These are phyloP conservation scores for Cadophora gregata DNA, from an alignment of 2,329 filamentous ascomycete genomes.

Conservation along the genomic window DNA sequence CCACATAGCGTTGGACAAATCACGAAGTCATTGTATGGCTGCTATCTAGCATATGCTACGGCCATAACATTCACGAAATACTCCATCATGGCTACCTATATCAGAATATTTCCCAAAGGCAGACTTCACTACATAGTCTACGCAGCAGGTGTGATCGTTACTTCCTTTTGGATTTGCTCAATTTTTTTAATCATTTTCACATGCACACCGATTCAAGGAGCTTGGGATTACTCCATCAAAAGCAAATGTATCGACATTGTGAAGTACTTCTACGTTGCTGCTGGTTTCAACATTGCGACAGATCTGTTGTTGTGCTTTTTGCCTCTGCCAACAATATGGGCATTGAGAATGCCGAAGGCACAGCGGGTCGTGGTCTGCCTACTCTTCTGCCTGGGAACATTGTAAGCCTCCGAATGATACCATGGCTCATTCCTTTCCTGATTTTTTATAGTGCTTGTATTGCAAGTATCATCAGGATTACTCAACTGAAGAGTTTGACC, in stretches of 20 bases:
- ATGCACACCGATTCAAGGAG: slow-evolving; percentile 27
- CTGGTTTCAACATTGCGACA: slow-evolving; percentile 27
- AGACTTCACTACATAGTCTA: slow-evolving; percentile 17
- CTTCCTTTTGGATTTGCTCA: slow-evolving; percentile 25
- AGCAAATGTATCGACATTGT: slow-evolving; percentile 26
- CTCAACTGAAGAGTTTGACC: slow-evolving; percentile 20
- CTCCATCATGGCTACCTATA: slow-evolving; percentile 30
- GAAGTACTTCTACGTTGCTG: slow-evolving; percentile 28
- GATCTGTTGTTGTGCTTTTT: slow-evolving; percentile 29
- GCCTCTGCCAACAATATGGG: slow-evolving; percentile 30
- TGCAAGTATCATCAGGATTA: slow-evolving; percentile 28
- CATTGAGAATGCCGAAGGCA: slow-evolving; percentile 26
- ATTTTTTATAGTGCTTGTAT: slow-evolving; percentile 29
- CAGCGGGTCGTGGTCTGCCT: slow-evolving; percentile 25
- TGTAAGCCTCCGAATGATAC: slow-evolving; percentile 20
- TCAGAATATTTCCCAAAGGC: slow-evolving; percentile 26
- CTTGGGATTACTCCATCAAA: slow-evolving; percentile 26
- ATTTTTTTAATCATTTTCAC: slow-evolving; percentile 33
- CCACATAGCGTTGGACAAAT: slow-evolving; percentile 7
- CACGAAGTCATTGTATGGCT: slow-evolving; percentile 25
- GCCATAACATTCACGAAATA: slow-evolving; percentile 31
- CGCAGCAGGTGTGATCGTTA: slow-evolving; percentile 16
- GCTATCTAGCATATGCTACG: slow-evolving; percentile 28
- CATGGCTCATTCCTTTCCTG: not conserved
- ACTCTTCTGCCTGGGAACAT: slow-evolving; percentile 30